Evolutionary conservation across 1,284 basidiomycete genomes (phyloP), one percentile per base, ranked within the genome.

Genomic region (Moesziomyces antarcticus): DNA sequence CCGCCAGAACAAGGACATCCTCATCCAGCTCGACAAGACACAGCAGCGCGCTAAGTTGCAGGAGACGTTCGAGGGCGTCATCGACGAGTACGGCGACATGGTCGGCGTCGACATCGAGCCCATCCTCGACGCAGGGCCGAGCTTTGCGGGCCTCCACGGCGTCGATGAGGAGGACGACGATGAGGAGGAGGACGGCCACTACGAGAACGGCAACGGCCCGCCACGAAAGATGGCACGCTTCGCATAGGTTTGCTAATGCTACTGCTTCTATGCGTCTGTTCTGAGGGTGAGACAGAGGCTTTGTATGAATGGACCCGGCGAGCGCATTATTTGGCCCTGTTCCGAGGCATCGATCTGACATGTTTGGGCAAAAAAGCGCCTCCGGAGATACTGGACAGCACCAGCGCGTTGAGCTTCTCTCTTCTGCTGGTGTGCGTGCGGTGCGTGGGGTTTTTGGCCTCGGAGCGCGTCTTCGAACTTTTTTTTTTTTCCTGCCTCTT

Each of bases 1-100:
- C 84, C 88, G 93, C 45, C 97, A 97, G 86, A 99, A 98, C 86
- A 83, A 95, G 91, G 94, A 97, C 86, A 88, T 92, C 56, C 88
- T 97, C 53, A 90, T 89, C 51, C 92, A 95, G 82, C 86, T 97
- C 63, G 91, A 94, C 55, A 91, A 91, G 73, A 87, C 90, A 52
- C 95, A 98, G 82, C 88, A 93, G 45, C 88, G 93, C 57, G 90
- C 92, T 65, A 97, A 95, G 83, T 87, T 99, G 50, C 92, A 96
- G 82, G 93, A 96, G 85, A 98, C 96, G 11, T 99, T 93, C 85
- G 90, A 92, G 81, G 91, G 88, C 62, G 93, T 98, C 16, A 86
- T 88, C 54, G 90, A 93, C 50, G 94, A 95, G 85, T 98, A 98
- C 79, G 88, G 88, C 74, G 89, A 93, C 56, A 91, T 97, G 79